Percentiles rank a stretch among this genome's conserved stretches.
Conservation (phyloP, 1,284 basidiomycete genomes). For the Ustilago shanxiensis region DNA sequence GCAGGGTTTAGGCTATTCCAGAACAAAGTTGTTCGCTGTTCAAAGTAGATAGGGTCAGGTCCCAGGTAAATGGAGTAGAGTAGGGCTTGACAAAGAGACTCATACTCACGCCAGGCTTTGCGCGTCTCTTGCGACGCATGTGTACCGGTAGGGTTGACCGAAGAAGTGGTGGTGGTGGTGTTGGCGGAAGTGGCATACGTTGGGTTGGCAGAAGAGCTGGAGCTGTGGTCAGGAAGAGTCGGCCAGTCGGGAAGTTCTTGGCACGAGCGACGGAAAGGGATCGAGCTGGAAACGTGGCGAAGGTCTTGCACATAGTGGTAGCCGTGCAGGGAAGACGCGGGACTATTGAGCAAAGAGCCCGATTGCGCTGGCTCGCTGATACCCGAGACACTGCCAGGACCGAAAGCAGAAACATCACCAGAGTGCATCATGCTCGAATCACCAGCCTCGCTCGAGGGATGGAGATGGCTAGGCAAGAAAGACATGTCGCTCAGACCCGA, state of each 20-base stretch:
- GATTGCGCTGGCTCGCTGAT: conserved; percentile 31
- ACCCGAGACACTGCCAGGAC: conserved; percentile 14
- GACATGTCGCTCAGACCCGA: conserved; percentile 34
- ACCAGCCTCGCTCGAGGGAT: conserved; percentile 19
- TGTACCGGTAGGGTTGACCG: conserved; percentile 2
- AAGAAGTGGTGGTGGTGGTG: conserved; percentile 5
- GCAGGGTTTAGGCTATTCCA: conserved; percentile 30
- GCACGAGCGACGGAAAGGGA: conserved; percentile 33
- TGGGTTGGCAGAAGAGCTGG: background rate
- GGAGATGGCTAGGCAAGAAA: conserved; percentile 19
- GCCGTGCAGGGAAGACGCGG: conserved; percentile 44
- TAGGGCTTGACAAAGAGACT: conserved; percentile 34
- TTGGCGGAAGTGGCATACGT: conserved; percentile 12
- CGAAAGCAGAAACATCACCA: conserved; percentile 25
- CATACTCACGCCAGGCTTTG: conserved; percentile 50
- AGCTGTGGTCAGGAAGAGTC: conserved; percentile 7
- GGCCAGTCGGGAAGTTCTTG: conserved; percentile 46
- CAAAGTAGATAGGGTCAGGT: conserved; percentile 36
- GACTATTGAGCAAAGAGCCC: conserved; percentile 47
- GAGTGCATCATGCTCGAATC: conserved; percentile 21
- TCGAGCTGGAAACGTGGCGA: conserved; percentile 34
- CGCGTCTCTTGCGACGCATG: conserved; percentile 21
- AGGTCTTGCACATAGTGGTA: conserved; percentile 36
- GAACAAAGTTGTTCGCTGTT: conserved; percentile 36
- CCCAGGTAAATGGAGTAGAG: conserved; percentile 30